Percentiles rank a stretch among this genome's conserved stretches.
Evolutionary conservation across 176 grass and related monocot genomes (phyloP).

Genomic region (Rhipidocladum racemiflorum): DNA sequence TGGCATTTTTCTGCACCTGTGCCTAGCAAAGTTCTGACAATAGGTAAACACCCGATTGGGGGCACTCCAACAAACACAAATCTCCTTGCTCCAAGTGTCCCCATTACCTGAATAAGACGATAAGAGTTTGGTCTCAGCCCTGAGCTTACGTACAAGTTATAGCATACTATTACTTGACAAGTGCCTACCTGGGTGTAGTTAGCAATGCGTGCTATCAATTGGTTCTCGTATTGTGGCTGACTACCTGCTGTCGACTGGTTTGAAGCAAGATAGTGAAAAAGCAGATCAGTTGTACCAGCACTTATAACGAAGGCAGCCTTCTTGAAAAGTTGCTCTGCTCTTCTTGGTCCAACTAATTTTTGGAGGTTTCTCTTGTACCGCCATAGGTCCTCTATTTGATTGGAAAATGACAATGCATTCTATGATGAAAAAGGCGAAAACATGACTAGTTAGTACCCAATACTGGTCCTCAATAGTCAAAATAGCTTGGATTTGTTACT

Average conservation of each 20-base stretch:
- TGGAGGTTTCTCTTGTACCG: constrained; percentile 47
- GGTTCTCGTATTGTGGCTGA: constrained; percentile 38
- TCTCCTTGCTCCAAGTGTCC: constrained; percentile 48
- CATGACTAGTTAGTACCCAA: not conserved
- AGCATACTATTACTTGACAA: not conserved
- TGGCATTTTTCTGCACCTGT: constrained; percentile 43
- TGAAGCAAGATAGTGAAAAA: constrained; percentile 31
- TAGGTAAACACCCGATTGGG: constrained; percentile 56
- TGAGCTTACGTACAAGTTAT: not conserved
- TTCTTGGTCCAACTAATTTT: constrained; percentile 37
- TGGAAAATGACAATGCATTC: constrained; percentile 53
- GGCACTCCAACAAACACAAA: constrained; percentile 54
- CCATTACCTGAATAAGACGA: constrained; percentile 46
- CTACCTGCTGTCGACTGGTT: constrained; percentile 34
- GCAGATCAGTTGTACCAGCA: constrained; percentile 57
- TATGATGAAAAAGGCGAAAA: not conserved
- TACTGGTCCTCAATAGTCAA: not conserved
- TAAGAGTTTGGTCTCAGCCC: not conserved
- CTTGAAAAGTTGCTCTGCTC: constrained; percentile 44
- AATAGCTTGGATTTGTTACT: not conserved
- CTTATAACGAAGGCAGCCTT: constrained; percentile 50
- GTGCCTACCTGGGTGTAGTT: constrained; percentile 53
- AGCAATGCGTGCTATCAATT: constrained; percentile 36
- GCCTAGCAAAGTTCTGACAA: constrained; percentile 48
- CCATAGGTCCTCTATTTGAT: constrained; percentile 52